These are phyloP conservation scores for Parathielavia appendiculata DNA, from an alignment of 495 filamentous ascomycete genomes.

Conservation along the genomic window DNA sequence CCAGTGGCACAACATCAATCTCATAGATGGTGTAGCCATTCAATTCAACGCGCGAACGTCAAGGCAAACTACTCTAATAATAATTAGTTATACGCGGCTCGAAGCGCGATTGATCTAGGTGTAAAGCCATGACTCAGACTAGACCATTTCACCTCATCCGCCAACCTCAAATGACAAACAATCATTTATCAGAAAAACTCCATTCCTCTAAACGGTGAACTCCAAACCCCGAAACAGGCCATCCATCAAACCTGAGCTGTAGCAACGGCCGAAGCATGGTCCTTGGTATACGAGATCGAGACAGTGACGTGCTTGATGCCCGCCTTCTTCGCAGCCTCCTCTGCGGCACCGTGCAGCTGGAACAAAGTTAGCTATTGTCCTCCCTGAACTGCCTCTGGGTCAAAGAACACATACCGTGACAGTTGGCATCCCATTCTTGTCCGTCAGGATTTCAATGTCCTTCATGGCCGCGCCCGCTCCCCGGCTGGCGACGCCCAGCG, in stretches of 20 bases:
- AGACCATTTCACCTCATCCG: background rate
- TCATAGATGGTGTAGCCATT: too few relatives aligned
- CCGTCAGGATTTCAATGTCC: conserved; percentile 86
- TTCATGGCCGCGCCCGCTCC: conserved; percentile 85
- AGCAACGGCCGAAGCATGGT: conserved; percentile 88
- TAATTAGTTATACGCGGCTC: background rate
- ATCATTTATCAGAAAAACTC: conserved; percentile 1
- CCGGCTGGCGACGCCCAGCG: conserved; percentile 77
- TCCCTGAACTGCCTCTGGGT: background rate
- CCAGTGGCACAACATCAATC: too few relatives aligned
- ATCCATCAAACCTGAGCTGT: conserved; percentile 29
- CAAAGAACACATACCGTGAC: conserved; percentile 64
- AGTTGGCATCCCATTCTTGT: conserved; percentile 72
- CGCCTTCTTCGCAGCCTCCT: conserved; percentile 70
- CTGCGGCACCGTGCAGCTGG: conserved; percentile 79
- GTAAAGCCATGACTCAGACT: background rate
- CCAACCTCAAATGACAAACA: conserved; percentile 5
- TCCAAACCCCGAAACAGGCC: conserved; percentile 4
- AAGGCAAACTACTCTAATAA: background rate
- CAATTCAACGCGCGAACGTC: too few relatives aligned
- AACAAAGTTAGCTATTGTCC: conserved; percentile 34
- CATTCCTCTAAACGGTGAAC: background rate
- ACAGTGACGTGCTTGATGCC: conserved; percentile 83
- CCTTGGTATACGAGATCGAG: conserved; percentile 90
- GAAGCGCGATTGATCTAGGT: background rate